Evolutionary conservation across 2,329 filamentous ascomycete genomes (phyloP).

Genomic region (Fusarium pseudograminearum): DNA sequence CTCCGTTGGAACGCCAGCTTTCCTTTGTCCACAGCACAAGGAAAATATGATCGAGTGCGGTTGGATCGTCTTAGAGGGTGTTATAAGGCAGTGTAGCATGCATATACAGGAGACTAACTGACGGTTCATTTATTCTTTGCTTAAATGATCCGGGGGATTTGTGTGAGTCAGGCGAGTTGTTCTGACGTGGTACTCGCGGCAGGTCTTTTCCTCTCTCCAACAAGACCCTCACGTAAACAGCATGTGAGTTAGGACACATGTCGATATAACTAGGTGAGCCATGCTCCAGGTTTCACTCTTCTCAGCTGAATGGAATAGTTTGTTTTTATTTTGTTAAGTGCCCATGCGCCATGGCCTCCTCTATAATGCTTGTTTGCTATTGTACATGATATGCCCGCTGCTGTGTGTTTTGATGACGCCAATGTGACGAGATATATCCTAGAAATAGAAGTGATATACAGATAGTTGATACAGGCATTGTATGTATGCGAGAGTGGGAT

Average conservation of each 20-base stretch:
- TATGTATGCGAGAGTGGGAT: not conserved
- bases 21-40: not conserved
- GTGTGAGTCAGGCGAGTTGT: slow-evolving; percentile 8
- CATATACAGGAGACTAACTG: slow-evolving; percentile 40
- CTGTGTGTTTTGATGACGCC: slow-evolving; percentile 1
- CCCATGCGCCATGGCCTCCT: not conserved
- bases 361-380: slow-evolving; percentile 15
- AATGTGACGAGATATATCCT: slow-evolving; percentile 6
- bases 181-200: not conserved
- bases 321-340: not conserved
- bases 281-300: no score
- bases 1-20: slow-evolving; percentile 18
- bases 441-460: slow-evolving; percentile 29
- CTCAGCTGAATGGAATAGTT: not conserved
- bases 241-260: not conserved
- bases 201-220: not conserved
- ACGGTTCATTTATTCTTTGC: slow-evolving; percentile 5
- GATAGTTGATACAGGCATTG: not conserved
- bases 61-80: slow-evolving; percentile 31
- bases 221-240: not conserved
- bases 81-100: slow-evolving; percentile 33
- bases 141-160: not conserved
- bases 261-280: not conserved
- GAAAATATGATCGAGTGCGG: slow-evolving; percentile 12
- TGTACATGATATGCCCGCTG: slow-evolving; percentile 28